These are phyloP conservation scores for Beauveria caledonica DNA, from an alignment of 2,329 filamentous ascomycete genomes.

Conservation along the genomic window DNA sequence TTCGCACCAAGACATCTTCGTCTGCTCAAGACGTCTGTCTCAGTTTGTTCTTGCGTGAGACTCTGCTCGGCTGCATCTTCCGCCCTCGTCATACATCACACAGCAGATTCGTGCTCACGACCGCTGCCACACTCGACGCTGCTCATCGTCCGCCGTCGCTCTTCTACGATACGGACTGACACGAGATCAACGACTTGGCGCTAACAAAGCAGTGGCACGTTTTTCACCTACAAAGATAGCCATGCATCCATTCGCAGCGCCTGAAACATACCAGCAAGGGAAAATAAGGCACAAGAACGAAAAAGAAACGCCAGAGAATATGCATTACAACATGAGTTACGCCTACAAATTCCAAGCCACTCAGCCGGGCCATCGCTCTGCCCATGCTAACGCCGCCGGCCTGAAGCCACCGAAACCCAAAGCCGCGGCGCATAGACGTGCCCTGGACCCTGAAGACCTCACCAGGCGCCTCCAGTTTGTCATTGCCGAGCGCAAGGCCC, in stretches of 20 bases:
- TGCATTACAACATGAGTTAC: slow-evolving; percentile 21
- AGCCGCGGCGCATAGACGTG: slow-evolving; percentile 17
- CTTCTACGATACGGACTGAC: background rate
- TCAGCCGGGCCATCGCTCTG: slow-evolving; percentile 2
- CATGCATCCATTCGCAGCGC: background rate
- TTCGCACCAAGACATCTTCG: background rate
- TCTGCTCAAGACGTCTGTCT: background rate
- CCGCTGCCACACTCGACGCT: background rate
- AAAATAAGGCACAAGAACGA: no score
- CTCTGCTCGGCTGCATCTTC: background rate
- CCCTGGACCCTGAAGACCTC: slow-evolving; percentile 48
- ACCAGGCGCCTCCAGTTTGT: slow-evolving; percentile 43
- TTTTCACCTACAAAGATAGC: background rate
- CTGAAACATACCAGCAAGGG: background rate
- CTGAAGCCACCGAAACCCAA: slow-evolving; percentile 12
- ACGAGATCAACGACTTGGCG: background rate
- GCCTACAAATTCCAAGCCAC: slow-evolving; percentile 15
- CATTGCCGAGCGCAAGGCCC: slow-evolving; percentile 39
- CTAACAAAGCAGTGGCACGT: background rate
- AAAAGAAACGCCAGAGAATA: slow-evolving; percentile 1
- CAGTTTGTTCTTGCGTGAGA: background rate
- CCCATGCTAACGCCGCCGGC: background rate
- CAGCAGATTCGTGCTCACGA: background rate
- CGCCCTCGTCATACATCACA: background rate
- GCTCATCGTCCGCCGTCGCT: background rate